Evolutionary conservation across 106 monocot genomes (phyloP), one percentile per base, ranked within the genome.

Genomic region (Phalaenopsis aphrodite): DNA sequence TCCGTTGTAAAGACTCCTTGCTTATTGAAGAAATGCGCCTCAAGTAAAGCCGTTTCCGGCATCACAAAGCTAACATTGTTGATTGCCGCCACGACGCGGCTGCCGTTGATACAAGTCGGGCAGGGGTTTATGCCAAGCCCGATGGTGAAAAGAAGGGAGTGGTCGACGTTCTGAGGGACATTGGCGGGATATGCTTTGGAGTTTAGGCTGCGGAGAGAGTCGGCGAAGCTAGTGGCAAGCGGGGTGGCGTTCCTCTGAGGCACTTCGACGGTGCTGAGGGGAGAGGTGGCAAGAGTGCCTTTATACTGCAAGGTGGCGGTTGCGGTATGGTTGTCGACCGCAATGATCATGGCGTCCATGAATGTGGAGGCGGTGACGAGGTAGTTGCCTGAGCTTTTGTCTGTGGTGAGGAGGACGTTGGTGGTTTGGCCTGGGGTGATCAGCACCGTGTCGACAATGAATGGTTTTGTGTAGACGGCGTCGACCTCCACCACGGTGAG

Each of bases 41-140:
- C 87, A 1, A 91, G 83, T 10, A 91, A 83, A 0, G 87, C 88
- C 1, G 80, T 85, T 18, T 79, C 83, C 15, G 91, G 91, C 91
- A 91, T 87, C 42, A 84, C 85, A 69, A 91, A 91, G 41, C 83
- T 83, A 5, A 91, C 83, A 66, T 91, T 91, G 85, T 91, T 91
- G 19, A 91, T 72, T 19, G 47, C 85, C 8, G 87, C 91, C 36
- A 89, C 87, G 1, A 91, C 74, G 10, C 83, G 77, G 77, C 68
- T 82, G 0, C 83, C 83, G 39, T 82, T 81, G 41, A 41, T 0
- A 37, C 91, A 91, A 3, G 77, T 80, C 0, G 79, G n/a, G 76
- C 91, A 91, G 0, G 91, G 87, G 77, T 91, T 89, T 49, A 87
- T 56, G 6, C 91, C 88, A 45, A 91, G 81, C 4, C 91, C 88